These are phyloP conservation scores for Claviceps fusiformis DNA, from an alignment of 2,329 filamentous ascomycete genomes.

Conservation along the genomic window DNA sequence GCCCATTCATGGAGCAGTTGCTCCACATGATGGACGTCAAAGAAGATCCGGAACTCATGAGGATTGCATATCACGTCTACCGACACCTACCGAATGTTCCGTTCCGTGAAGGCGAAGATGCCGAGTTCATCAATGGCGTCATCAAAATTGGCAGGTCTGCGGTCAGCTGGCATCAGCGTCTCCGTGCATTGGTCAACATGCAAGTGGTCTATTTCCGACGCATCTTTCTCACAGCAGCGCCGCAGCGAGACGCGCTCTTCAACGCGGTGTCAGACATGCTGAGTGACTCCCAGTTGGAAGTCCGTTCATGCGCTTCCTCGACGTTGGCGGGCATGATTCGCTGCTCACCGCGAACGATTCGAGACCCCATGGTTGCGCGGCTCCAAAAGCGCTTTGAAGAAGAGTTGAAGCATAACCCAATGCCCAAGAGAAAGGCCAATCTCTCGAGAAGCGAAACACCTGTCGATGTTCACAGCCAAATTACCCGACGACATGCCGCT, in stretches of 20 bases:
- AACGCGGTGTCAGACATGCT: slow-evolving; percentile 94
- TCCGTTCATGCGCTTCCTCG: slow-evolving; percentile 80
- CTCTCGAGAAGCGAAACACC: slow-evolving; percentile 53
- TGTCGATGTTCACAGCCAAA: slow-evolving; percentile 58
- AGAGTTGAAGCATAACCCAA: slow-evolving; percentile 67
- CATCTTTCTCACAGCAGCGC: slow-evolving; percentile 67
- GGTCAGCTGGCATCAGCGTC: slow-evolving; percentile 84
- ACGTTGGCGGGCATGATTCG: slow-evolving; percentile 96
- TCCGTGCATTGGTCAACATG: slow-evolving; percentile 93
- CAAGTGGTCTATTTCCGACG: slow-evolving; percentile 97
- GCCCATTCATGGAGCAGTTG: slow-evolving; percentile 79
- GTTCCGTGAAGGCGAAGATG: slow-evolving; percentile 74
- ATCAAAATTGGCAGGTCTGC: slow-evolving; percentile 79
- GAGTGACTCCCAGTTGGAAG: slow-evolving; percentile 80
- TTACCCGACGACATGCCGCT: slow-evolving; percentile 75
- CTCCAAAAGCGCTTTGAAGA: slow-evolving; percentile 70
- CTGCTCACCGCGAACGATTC: slow-evolving; percentile 72
- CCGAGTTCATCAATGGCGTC: slow-evolving; percentile 69
- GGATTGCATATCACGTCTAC: slow-evolving; percentile 91
- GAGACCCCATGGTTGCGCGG: slow-evolving; percentile 60
- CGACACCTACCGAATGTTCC: slow-evolving; percentile 92
- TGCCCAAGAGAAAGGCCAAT: slow-evolving; percentile 59
- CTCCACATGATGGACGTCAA: slow-evolving; percentile 99
- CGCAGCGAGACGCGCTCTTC: slow-evolving; percentile 70
- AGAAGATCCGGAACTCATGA: slow-evolving; percentile 90